A percentile compares a stretch with the other conserved stretches of the same genome.
Conservation (phyloP, 139 green algal genomes). For the Astrephomene gubernaculifera region DNA sequence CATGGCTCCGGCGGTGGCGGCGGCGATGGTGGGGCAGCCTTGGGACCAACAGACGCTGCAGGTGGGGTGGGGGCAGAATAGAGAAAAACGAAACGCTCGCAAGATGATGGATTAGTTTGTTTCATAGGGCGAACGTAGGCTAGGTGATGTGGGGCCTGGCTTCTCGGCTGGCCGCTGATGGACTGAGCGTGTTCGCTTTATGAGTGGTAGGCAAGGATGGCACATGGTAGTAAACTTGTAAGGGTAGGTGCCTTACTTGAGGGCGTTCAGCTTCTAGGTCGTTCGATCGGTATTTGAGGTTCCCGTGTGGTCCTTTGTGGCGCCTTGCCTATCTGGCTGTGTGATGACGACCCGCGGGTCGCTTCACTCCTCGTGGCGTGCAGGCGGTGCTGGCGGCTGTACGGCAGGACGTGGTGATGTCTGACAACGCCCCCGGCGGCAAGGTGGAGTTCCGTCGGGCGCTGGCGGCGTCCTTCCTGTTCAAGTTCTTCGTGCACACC, state of each 20-base stretch:
- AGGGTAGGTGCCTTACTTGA: too few relatives aligned
- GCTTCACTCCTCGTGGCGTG: neutral
- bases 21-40: conserved; percentile 69
- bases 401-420: conserved; percentile 81
- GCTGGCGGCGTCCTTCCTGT: conserved; percentile 92
- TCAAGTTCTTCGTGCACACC: conserved; percentile 89
- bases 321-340: neutral
- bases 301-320: too few relatives aligned
- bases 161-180: too few relatives aligned
- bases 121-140: too few relatives aligned
- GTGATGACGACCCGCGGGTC: neutral
- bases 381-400: conserved; percentile 74
- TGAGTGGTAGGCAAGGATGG: too few relatives aligned
- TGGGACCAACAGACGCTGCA: conserved; percentile 72
- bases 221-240: too few relatives aligned
- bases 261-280: too few relatives aligned
- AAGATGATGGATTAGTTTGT: too few relatives aligned
- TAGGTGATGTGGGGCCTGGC: too few relatives aligned
- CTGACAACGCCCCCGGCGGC: conserved; percentile 84
- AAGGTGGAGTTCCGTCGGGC: conserved; percentile 92
- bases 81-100: too few relatives aligned
- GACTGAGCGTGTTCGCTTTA: too few relatives aligned
- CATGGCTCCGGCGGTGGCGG: conserved; percentile 65
- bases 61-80: conserved; percentile 38
- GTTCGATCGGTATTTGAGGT: too few relatives aligned